These are phyloP conservation scores for Nakaseomyces uthaithaninus DNA, from an alignment of 1,139 yeast species.

Conservation along the genomic window DNA sequence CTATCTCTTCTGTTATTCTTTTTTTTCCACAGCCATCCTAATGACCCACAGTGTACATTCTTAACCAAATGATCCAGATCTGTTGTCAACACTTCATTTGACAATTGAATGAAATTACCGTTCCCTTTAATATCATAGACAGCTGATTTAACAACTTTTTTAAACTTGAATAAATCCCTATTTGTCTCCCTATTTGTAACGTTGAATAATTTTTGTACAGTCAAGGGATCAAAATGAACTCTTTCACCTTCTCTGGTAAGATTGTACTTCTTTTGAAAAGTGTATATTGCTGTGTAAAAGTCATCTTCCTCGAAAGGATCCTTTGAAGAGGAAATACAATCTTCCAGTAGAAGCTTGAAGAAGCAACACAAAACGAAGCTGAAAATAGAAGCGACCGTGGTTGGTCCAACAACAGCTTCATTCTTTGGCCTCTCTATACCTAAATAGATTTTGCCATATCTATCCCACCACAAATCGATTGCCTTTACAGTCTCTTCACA, in stretches of 20 bases:
- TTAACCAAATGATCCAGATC: conserved; percentile 41
- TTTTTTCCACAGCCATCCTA: conserved; percentile 41
- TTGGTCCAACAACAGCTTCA: conserved; percentile 52
- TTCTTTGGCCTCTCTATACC: conserved; percentile 33
- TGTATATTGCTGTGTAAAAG: conserved; percentile 52
- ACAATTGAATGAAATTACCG: conserved; percentile 33
- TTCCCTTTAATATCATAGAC: conserved; percentile 57
- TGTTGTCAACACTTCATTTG: conserved; percentile 43
- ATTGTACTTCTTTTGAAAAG: conserved; percentile 57
- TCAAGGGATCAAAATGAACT: conserved; percentile 54
- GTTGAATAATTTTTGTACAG: conserved; percentile 51
- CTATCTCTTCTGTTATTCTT: conserved; percentile 18
- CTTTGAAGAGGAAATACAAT: conserved; percentile 64
- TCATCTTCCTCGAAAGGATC: conserved; percentile 77
- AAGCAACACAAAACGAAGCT: conserved; percentile 64
- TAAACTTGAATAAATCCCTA: conserved; percentile 52
- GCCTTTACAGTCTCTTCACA: conserved; percentile 74
- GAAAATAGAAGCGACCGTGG: conserved; percentile 51
- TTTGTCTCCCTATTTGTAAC: conserved; percentile 47
- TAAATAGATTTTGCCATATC: conserved; percentile 57
- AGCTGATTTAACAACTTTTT: conserved; percentile 61
- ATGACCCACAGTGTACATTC: conserved; percentile 38
- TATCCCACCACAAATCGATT: conserved; percentile 72
- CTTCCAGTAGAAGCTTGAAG: conserved; percentile 60
- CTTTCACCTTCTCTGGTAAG: conserved; percentile 35